Percentiles rank a stretch among this genome's conserved stretches.
These are phyloP conservation scores for Neopestalotiopsis sp. DNA, from an alignment of 2,329 filamentous ascomycete species.

Conservation along the genomic window DNA sequence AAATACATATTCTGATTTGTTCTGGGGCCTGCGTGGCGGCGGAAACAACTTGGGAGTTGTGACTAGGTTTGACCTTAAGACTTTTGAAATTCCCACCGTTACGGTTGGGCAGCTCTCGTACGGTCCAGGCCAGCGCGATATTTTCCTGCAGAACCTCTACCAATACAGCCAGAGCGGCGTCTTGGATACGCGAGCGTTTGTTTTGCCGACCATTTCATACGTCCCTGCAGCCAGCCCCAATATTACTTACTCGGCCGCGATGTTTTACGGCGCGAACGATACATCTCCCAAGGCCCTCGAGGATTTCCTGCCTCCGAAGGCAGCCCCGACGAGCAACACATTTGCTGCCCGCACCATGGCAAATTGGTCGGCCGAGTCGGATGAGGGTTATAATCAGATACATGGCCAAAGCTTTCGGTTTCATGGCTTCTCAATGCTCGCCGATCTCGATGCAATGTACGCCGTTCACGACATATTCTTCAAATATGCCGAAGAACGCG, in stretches of 20 bases:
- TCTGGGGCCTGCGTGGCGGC: background rate
- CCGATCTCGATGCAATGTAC: background rate
- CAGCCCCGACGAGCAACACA: background rate
- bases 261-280: background rate
- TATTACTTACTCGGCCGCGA: background rate
- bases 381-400: background rate
- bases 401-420: background rate
- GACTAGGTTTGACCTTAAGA: background rate
- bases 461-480: background rate
- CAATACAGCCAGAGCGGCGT: background rate
- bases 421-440: background rate
- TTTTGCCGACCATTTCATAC: background rate
- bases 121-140: background rate
- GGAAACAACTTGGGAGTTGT: conserved; percentile 2
- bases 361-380: background rate
- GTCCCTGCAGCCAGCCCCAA: background rate
- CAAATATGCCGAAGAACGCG: background rate
- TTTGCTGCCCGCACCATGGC: background rate
- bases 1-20: background rate
- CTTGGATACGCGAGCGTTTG: background rate
- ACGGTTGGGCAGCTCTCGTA: background rate
- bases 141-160: background rate
- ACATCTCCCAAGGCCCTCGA: background rate
- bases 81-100: background rate
- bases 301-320: background rate